Percentiles rank a stretch among this genome's conserved stretches.
Conservation (phyloP, 352 stramenopile species). For the Globisporangium cederbergense region DNA sequence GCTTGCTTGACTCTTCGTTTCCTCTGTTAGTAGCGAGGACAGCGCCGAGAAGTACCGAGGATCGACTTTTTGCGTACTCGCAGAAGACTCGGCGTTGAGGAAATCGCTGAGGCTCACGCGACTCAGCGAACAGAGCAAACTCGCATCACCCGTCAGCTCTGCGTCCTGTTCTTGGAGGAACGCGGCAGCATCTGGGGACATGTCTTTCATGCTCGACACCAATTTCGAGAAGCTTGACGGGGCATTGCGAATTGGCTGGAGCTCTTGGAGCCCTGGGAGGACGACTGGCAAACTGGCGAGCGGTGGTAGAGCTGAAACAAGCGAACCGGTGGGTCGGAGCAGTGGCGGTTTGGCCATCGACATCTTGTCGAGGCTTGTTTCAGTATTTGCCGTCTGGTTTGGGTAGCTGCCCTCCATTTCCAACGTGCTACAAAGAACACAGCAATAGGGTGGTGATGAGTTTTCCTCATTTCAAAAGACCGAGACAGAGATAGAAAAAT, state of each 20-base stretch:
- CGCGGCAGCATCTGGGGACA: constrained; percentile 41
- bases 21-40: constrained; percentile 32
- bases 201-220: constrained; percentile 43
- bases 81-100: constrained; percentile 15
- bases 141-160: constrained; percentile 50
- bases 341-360: not conserved
- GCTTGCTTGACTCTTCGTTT: constrained; percentile 24
- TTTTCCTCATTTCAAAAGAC: not conserved
- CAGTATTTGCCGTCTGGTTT: not conserved
- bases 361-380: not conserved
- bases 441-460: not conserved
- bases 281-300: not conserved
- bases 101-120: constrained; percentile 56
- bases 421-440: constrained; percentile 18
- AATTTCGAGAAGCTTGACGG: constrained; percentile 54
- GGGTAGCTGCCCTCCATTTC: constrained; percentile 20
- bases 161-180: constrained; percentile 63
- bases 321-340: not conserved
- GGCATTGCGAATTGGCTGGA: not conserved
- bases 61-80: constrained; percentile 6
- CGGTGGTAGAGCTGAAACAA: not conserved
- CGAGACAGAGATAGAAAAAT: not conserved
- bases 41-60: constrained; percentile 15
- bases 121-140: constrained; percentile 49
- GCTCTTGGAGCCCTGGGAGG: constrained; percentile 8